Conservation (phyloP, 2,329 filamentous ascomycete genomes). For the Sporothrix inflata region DNA sequence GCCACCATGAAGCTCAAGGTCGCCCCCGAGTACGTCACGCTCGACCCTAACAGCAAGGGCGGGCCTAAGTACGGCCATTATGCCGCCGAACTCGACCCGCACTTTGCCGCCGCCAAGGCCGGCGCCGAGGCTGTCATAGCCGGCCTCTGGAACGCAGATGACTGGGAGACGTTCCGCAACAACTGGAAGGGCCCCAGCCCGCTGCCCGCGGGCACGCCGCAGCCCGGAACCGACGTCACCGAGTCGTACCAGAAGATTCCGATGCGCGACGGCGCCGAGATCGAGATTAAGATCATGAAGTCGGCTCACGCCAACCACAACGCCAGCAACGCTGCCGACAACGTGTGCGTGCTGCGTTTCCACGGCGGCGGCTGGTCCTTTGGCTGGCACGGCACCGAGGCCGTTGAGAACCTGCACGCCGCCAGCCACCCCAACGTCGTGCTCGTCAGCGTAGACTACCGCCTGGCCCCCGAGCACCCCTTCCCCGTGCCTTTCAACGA, state of each 20-base stretch:
- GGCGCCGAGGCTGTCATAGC: constrained; percentile 38
- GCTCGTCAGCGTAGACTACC: constrained; percentile 45
- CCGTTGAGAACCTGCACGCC: constrained; percentile 43
- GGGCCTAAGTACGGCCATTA: constrained; percentile 44
- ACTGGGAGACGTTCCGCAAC: constrained; percentile 39
- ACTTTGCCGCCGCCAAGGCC: constrained; percentile 39
- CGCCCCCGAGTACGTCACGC: constrained; percentile 38
- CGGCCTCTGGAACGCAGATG: constrained; percentile 38
- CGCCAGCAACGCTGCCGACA: constrained; percentile 20
- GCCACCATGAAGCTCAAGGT: constrained; percentile 34
- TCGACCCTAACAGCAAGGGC: constrained; percentile 42
- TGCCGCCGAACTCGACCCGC: constrained; percentile 40
- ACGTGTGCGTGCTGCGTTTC: constrained; percentile 39
- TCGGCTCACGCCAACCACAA: constrained; percentile 34
- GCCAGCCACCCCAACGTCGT: constrained; percentile 42
- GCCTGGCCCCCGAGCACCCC: constrained; percentile 53
- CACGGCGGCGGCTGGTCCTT: constrained; percentile 46
- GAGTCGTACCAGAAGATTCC: constrained; percentile 39
- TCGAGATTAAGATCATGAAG: constrained; percentile 42
- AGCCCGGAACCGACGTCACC: constrained; percentile 42
- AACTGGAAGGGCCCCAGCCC: constrained; percentile 36
- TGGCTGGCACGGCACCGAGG: constrained; percentile 43
- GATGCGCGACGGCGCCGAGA: constrained; percentile 41
- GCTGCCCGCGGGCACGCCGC: constrained; percentile 39
- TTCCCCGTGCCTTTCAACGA: constrained; percentile 56